Evolutionary conservation across 495 filamentous ascomycete genomes (phyloP).

Genomic region (Geoglossum glabrum): DNA sequence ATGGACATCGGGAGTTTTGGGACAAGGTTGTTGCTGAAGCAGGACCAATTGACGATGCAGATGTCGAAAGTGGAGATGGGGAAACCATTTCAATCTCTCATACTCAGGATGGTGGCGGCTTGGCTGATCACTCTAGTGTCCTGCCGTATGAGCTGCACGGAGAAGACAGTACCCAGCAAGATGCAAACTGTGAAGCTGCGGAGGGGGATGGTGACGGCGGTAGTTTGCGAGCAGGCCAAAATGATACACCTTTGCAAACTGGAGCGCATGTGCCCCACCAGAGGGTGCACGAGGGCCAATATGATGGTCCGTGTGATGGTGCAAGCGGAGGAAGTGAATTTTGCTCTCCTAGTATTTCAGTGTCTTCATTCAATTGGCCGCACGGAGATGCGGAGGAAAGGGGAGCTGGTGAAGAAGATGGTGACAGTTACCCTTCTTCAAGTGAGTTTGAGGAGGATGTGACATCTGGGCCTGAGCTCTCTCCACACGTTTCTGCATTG

Average conservation of each 20-base stretch:
- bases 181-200: not conserved
- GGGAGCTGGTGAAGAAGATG: not conserved
- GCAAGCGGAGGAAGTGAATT: not conserved
- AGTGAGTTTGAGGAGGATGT: slow-evolving; percentile 1
- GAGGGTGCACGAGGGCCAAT: not conserved
- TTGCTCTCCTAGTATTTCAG: not conserved
- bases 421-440: not conserved
- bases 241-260: not conserved
- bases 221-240: not conserved
- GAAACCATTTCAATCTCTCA: not conserved
- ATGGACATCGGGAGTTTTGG: not conserved
- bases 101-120: not conserved
- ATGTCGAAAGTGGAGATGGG: not conserved
- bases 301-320: not conserved
- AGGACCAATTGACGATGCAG: not conserved
- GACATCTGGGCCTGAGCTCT: not conserved
- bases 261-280: not conserved
- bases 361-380: not conserved
- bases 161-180: not conserved
- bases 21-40: not conserved
- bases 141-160: not conserved
- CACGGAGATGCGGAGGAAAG: not conserved
- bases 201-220: not conserved
- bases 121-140: not conserved
- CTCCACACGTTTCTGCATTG: not conserved